A percentile compares a stretch with the other conserved stretches of the same genome.
Conservation (phyloP, 345 rosid species). For the Gossypium bickii region DNA sequence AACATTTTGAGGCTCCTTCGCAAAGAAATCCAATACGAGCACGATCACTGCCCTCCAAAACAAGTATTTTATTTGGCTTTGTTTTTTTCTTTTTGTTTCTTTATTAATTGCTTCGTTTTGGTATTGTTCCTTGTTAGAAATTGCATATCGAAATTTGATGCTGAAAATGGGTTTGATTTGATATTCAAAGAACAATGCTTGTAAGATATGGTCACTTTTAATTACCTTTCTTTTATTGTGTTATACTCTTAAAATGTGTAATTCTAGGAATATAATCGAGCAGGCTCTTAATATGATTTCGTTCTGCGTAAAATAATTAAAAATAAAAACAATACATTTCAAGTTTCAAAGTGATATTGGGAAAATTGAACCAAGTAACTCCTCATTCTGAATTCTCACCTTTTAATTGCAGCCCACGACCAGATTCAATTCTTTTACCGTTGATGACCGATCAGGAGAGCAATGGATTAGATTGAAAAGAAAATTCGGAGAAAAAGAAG, state of each 20-base stretch:
- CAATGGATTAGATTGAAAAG: slow-evolving; percentile 74
- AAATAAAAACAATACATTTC: too few species aligned
- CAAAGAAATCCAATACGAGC: slow-evolving; percentile 64
- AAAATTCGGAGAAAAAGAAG: slow-evolving; percentile 57
- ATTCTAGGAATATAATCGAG: neutral
- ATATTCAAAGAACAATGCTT: neutral
- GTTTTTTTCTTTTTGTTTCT: neutral
- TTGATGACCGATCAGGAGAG: slow-evolving; percentile 72
- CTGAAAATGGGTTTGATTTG: neutral
- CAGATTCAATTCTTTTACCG: slow-evolving; percentile 44
- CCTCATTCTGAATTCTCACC: neutral
- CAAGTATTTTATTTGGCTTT: slow-evolving; percentile 22
- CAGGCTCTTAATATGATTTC: neutral
- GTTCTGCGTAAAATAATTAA: neutral
- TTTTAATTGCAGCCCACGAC: slow-evolving; percentile 42
- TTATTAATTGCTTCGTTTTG: neutral
- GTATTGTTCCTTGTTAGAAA: neutral
- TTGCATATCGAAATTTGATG: neutral
- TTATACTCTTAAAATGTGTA: too few species aligned
- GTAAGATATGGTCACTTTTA: neutral
- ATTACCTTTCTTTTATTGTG: neutral
- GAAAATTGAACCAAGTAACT: neutral
- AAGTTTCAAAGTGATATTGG: neutral
- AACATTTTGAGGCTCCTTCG: slow-evolving; percentile 58
- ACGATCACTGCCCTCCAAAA: slow-evolving; percentile 44